A percentile compares a stretch with the other conserved stretches of the same genome.
Conservation (phyloP, 2,329 filamentous ascomycete species). For the Sclerotinia borealis region DNA sequence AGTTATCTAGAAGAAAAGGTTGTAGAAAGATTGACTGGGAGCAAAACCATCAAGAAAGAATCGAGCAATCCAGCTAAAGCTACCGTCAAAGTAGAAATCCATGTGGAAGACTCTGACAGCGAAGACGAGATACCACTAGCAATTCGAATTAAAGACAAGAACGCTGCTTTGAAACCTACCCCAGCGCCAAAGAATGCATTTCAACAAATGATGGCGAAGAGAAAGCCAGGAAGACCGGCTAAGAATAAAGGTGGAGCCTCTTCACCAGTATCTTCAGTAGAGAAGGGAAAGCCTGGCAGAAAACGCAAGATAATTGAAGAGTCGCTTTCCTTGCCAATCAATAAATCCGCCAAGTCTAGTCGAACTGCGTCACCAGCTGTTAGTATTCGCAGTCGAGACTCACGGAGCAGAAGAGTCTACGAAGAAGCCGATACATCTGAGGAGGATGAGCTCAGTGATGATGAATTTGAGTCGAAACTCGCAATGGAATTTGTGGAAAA, state of each 20-base stretch:
- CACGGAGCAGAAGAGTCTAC: slow-evolving; percentile 41
- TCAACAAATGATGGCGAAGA: slow-evolving; percentile 37
- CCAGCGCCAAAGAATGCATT: slow-evolving; percentile 38
- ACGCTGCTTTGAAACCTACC: slow-evolving; percentile 14
- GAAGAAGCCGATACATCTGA: slow-evolving; percentile 53
- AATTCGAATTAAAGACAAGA: slow-evolving; percentile 19
- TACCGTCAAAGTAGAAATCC: slow-evolving; percentile 5
- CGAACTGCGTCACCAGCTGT: slow-evolving; percentile 64
- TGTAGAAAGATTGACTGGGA: slow-evolving; percentile 53
- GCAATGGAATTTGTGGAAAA: slow-evolving; percentile 52
- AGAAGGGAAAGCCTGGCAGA: slow-evolving; percentile 35
- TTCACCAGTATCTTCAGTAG: neutral
- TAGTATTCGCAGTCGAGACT: slow-evolving; percentile 36
- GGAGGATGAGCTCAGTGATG: slow-evolving; percentile 64
- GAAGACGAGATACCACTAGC: slow-evolving; percentile 29
- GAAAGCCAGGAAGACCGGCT: neutral
- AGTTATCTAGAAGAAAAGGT: slow-evolving; percentile 80
- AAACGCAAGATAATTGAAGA: slow-evolving; percentile 49
- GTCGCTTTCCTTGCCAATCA: slow-evolving; percentile 39
- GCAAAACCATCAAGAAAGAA: slow-evolving; percentile 40
- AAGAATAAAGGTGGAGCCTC: slow-evolving; percentile 1
- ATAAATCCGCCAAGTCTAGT: slow-evolving; percentile 71
- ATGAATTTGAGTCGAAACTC: slow-evolving; percentile 75
- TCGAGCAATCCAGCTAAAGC: slow-evolving; percentile 16
- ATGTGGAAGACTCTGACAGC: slow-evolving; percentile 25